A percentile compares a stretch with the other conserved stretches of the same genome.
phyloP scores from a whole-genome alignment of 148 eudicot species.

The Suaeda aralocaspica region DNA sequence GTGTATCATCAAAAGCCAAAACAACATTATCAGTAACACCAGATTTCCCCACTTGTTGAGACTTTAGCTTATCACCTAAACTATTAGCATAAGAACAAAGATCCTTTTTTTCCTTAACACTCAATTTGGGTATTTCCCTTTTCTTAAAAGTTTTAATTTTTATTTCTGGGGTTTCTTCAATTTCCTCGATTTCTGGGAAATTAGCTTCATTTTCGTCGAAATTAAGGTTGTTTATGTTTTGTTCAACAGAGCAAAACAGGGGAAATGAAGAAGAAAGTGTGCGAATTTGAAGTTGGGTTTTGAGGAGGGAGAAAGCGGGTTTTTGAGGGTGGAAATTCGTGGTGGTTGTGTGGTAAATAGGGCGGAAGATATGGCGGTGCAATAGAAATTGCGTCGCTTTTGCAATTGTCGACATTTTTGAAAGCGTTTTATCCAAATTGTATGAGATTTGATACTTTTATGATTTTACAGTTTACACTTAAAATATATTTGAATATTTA shows the following conservation, averaged over 20 bases:
- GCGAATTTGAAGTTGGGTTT: background rate
- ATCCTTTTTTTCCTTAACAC: conserved; percentile 83
- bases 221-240: background rate
- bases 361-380: conserved; percentile 28
- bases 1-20: conserved; percentile 63
- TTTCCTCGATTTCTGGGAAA: background rate
- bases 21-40: conserved; percentile 73
- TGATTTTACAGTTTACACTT: background rate
- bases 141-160: background rate
- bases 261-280: background rate
- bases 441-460: background rate
- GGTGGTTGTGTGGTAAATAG: conserved; percentile 15
- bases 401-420: conserved; percentile 19
- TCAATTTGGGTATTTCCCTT: conserved; percentile 45
- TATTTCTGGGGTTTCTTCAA: background rate
- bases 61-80: conserved; percentile 74
- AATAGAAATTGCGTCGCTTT: conserved; percentile 17
- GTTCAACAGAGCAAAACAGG: conserved; percentile 14
- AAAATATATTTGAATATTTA: background rate
- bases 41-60: conserved; percentile 80
- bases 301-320: conserved; percentile 2
- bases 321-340: conserved; percentile 9
- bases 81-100: conserved; percentile 72
- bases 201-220: background rate
- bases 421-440: background rate